Conservation (phyloP, 2,329 filamentous ascomycete genomes). For the Westerdykella sp. region DNA sequence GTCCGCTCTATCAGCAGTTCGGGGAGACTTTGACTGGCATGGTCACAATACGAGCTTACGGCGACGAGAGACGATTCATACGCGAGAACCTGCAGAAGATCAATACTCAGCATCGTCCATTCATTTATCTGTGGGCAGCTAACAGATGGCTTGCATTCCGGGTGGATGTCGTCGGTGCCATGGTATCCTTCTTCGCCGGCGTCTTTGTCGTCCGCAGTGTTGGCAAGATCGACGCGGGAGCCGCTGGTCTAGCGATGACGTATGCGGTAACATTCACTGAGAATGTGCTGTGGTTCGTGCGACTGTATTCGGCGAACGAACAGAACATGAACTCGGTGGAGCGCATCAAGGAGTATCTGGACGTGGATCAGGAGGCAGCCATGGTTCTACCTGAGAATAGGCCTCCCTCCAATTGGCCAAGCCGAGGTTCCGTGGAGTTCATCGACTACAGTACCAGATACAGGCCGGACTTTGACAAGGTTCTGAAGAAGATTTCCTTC, state of each 20-base stretch:
- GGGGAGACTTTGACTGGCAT: slow-evolving; percentile 92
- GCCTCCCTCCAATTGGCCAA: slow-evolving; percentile 77
- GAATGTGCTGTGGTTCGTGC: slow-evolving; percentile 92
- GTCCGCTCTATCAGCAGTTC: slow-evolving; percentile 95
- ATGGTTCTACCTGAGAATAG: slow-evolving; percentile 71
- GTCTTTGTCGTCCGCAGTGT: slow-evolving; percentile 82
- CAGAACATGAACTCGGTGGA: slow-evolving; percentile 99
- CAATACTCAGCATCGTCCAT: slow-evolving; percentile 86
- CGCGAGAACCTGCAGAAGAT: slow-evolving; percentile 82
- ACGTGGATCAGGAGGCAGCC: slow-evolving; percentile 87
- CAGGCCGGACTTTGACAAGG: slow-evolving; percentile 76
- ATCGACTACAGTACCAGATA: slow-evolving; percentile 85
- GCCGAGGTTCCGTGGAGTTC: slow-evolving; percentile 79
- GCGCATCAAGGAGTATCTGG: slow-evolving; percentile 92
- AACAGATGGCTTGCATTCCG: slow-evolving; percentile 95
- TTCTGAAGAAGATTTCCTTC: slow-evolving; percentile 77
- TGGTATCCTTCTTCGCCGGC: slow-evolving; percentile 90
- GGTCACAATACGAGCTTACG: slow-evolving; percentile 93
- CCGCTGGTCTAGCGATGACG: slow-evolving; percentile 86
- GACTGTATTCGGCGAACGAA: slow-evolving; percentile 89
- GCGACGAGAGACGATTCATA: slow-evolving; percentile 88
- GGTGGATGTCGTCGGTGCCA: slow-evolving; percentile 80
- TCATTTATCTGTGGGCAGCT: slow-evolving; percentile 92
- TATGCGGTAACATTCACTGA: slow-evolving; percentile 97
- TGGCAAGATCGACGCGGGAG: slow-evolving; percentile 78